These are phyloP conservation scores for Amanita pallidorosea DNA, from an alignment of 768 basidiomycete species.

Conservation along the genomic window DNA sequence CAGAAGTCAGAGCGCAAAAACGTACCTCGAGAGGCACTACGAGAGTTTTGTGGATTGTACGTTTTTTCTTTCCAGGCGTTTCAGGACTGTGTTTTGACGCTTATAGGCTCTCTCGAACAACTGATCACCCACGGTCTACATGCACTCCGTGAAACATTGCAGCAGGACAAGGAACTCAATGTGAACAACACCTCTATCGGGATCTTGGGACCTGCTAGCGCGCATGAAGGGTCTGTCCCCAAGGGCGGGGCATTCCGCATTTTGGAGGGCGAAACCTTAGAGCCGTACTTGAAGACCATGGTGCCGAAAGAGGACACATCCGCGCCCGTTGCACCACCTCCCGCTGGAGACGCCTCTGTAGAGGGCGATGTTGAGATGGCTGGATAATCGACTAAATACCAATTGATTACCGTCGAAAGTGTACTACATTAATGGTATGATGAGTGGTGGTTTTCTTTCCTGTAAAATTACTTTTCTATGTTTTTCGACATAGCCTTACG, in stretches of 20 bases:
- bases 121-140: slow-evolving; percentile 90
- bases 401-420: not conserved
- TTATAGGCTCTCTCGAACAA: slow-evolving; percentile 73
- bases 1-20: slow-evolving; percentile 96
- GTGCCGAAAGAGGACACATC: slow-evolving; percentile 45
- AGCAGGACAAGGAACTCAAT: slow-evolving; percentile 96
- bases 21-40: slow-evolving; percentile 93
- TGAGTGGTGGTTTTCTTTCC: slow-evolving; percentile 8
- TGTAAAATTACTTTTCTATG: slow-evolving; percentile 1
- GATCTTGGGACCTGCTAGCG: slow-evolving; percentile 69
- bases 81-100: not conserved
- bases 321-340: slow-evolving; percentile 23
- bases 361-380: slow-evolving; percentile 82
- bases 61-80: slow-evolving; percentile 17
- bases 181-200: slow-evolving; percentile 92
- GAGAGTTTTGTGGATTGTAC: slow-evolving; percentile 78
- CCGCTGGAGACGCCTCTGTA: slow-evolving; percentile 23
- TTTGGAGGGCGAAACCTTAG: slow-evolving; percentile 72
- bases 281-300: slow-evolving; percentile 71
- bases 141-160: slow-evolving; percentile 91
- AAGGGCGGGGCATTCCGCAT: slow-evolving; percentile 69
- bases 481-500: slow-evolving; percentile 13
- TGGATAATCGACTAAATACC: slow-evolving; percentile 29
- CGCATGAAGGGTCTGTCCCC: slow-evolving; percentile 40
- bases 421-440: slow-evolving; percentile 2